These are phyloP conservation scores for Coemansia sp. DNA, from an alignment of 192 early-diverging fungal species.

Conservation along the genomic window DNA sequence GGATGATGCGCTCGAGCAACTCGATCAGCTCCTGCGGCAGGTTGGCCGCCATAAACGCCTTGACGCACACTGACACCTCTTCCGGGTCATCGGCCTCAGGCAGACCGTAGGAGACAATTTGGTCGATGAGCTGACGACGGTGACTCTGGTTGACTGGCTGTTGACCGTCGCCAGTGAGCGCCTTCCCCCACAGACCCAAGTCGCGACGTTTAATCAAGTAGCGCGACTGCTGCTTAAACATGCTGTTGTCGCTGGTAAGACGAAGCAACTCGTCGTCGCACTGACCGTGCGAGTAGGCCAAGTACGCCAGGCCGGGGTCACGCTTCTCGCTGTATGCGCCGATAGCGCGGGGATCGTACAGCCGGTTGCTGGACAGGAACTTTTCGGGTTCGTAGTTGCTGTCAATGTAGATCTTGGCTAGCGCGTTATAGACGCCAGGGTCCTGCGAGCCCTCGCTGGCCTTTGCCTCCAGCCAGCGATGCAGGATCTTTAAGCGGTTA, in stretches of 20 bases:
- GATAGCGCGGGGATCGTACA: constrained; percentile 88
- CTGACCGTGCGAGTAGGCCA: constrained; percentile 92
- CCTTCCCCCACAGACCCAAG: constrained; percentile 81
- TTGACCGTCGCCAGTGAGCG: constrained; percentile 65
- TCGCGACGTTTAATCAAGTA: constrained; percentile 93
- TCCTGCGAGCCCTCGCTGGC: constrained; percentile 88
- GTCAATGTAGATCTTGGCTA: constrained; percentile 99
- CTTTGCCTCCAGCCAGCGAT: constrained; percentile 93
- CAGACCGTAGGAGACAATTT: constrained; percentile 87
- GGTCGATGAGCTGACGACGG: constrained; percentile 91
- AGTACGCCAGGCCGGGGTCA: constrained; percentile 94
- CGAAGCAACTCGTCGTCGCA: constrained; percentile 93
- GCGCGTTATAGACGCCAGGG: constrained; percentile 91
- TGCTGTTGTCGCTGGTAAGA: constrained; percentile 97
- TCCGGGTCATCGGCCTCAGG: constrained; percentile 97
- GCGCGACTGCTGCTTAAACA: constrained; percentile 99
- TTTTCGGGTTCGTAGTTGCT: constrained; percentile 98
- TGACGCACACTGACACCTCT: constrained; percentile 96
- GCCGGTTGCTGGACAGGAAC: constrained; percentile 78
- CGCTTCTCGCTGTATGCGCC: constrained; percentile 99
- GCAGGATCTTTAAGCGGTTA: constrained; percentile 93
- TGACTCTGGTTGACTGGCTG: constrained; percentile 70
- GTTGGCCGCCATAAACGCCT: constrained; percentile 97
- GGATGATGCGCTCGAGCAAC: constrained; percentile 93
- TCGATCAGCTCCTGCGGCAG: constrained; percentile 97